These are phyloP conservation scores for Corrigiola litoralis DNA, from an alignment of 179 eudicot species.

Conservation along the genomic window DNA sequence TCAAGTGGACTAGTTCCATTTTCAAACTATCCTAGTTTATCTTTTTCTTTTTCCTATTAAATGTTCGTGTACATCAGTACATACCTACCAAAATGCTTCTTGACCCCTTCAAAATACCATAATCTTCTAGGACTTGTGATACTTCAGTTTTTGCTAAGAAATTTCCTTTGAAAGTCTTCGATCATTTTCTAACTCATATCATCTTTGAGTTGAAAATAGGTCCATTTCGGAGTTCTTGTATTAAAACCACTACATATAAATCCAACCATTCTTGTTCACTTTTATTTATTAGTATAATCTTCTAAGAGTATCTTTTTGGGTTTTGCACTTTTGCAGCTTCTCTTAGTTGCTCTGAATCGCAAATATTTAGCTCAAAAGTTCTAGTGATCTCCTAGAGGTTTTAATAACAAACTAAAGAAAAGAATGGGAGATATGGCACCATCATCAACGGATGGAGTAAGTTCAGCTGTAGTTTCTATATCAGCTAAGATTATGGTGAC, in stretches of 20 bases:
- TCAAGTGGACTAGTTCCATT: slow-evolving; percentile 21
- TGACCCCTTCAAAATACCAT: neutral
- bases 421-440: slow-evolving; percentile 37
- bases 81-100: slow-evolving; percentile 4
- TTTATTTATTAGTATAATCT: neutral
- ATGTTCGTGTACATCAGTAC: no score
- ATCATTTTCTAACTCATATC: neutral
- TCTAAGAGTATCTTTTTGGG: slow-evolving; percentile 11
- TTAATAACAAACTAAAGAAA: neutral
- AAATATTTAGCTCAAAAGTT: neutral
- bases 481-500: slow-evolving; percentile 54
- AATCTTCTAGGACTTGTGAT: neutral
- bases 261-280: neutral
- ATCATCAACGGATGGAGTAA: slow-evolving; percentile 4
- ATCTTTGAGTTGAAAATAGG: slow-evolving; percentile 8
- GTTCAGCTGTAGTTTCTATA: slow-evolving; percentile 23
- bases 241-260: slow-evolving; percentile 7
- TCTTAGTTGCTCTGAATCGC: slow-evolving; percentile 1
- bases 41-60: no score
- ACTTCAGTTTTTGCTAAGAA: neutral
- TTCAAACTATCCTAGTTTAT: slow-evolving; percentile 14
- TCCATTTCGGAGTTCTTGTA: slow-evolving; percentile 27
- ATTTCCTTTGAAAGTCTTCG: slow-evolving; percentile 11
- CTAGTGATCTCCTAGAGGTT: slow-evolving; percentile 2
- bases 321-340: no score